A percentile compares a stretch with the other conserved stretches of the same genome.
These are phyloP conservation scores for Calonectria pseudoturangicola DNA, from an alignment of 2,329 filamentous ascomycete genomes.

Conservation along the genomic window DNA sequence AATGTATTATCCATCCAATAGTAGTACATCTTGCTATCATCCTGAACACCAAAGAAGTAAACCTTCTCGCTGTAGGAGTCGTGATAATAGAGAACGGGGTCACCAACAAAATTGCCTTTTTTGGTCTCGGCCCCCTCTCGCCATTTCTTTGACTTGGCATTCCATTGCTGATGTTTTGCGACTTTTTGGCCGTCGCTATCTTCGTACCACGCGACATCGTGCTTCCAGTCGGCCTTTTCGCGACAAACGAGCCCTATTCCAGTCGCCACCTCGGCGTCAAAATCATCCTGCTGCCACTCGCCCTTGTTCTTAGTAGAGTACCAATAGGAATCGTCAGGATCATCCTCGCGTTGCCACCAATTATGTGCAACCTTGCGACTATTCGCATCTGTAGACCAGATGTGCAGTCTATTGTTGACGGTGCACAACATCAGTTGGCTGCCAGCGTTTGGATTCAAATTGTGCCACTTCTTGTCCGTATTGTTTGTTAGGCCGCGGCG, in stretches of 20 bases:
- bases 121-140: background rate
- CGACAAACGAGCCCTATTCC: background rate
- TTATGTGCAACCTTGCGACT: background rate
- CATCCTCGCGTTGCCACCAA: background rate
- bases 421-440: constrained; percentile 1
- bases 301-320: background rate
- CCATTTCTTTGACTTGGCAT: background rate
- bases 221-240: background rate
- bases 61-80: background rate
- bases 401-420: background rate
- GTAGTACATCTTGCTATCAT: background rate
- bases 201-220: constrained; percentile 6
- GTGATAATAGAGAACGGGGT: background rate
- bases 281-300: background rate
- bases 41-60: background rate
- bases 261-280: background rate
- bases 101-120: background rate
- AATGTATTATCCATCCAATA: background rate
- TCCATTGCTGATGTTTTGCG: constrained; percentile 7
- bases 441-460: background rate
- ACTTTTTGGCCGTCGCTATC: background rate
- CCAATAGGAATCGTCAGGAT: background rate
- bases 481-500: background rate
- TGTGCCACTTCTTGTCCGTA: background rate
- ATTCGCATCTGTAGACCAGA: background rate